Evolutionary conservation across 352 stramenopile species (phyloP), one percentile per base, ranked within the genome.

Genomic region (Globisporangium splendens): DNA sequence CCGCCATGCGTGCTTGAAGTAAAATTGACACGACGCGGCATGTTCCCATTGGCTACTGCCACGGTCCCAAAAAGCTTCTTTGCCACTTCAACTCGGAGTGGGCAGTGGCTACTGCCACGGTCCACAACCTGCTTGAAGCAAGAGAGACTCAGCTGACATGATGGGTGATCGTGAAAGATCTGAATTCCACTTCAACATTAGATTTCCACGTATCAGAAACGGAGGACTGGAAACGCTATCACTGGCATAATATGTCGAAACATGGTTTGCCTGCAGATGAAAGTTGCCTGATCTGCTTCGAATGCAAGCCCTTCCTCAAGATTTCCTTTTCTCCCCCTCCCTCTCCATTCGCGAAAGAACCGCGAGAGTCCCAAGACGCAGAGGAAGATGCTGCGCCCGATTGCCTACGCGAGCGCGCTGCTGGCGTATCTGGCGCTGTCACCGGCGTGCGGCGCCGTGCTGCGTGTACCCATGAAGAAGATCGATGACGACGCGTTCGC

Each of bases 401-500:
- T 64, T 31, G 58, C 35, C 22, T 59, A 46, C 44, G 50, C 28
- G 35, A 59, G 58, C n/a, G 50, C 50, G 35, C 31, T 64, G 44
- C 46, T 61, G n/a, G 59, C 53, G 20, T 50, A 42, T 5, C 38
- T 66, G n/a, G 31, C 47, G 48, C 46, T 65, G 41, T 42, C 59
- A 13, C 17, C 44, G 2, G 33, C 44, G 1, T 39, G 51, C 50
- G 73, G 63, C 8, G 66, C 57, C 33, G 51, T 91, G 22, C 59
- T 90, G 42, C 81, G 81, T 43, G 72, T 93, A 56, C 76, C 81
- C n/a, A 81, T 93, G 70, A 67, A 73, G 52, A 91, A 91, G 52
- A 50, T 86, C 46, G 63, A 66, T 17, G 70, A 93, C 67, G 75
- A 83, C 35, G 63, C 79, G 58, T 91, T 91, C 56, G 59, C 86